A percentile compares a stretch with the other conserved stretches of the same genome.
These are phyloP conservation scores for Phaeosphaeriaceae sp. DNA, from an alignment of 2,329 filamentous ascomycete species.

Conservation along the genomic window DNA sequence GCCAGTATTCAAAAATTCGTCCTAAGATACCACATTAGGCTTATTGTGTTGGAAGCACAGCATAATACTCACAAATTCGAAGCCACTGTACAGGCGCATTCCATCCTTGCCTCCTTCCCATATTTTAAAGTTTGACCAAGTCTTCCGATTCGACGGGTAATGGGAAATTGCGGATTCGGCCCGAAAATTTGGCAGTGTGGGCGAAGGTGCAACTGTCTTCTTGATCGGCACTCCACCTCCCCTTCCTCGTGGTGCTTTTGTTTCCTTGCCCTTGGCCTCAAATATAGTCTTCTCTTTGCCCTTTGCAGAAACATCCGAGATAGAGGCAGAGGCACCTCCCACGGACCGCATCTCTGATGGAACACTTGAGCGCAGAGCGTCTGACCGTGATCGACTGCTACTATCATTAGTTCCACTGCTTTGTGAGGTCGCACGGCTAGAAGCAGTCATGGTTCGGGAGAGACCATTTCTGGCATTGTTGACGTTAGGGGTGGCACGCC, in stretches of 20 bases:
- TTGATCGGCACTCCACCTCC: conserved; percentile 49
- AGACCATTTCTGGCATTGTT: conserved; percentile 28
- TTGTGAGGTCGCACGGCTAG: conserved; percentile 37
- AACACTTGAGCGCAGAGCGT: conserved; percentile 31
- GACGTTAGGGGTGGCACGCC: conserved; percentile 30
- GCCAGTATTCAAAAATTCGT: conserved; percentile 48
- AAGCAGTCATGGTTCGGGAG: conserved; percentile 35
- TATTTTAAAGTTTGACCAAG: conserved; percentile 46
- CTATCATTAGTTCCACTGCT: conserved; percentile 37
- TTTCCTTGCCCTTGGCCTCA: conserved; percentile 46
- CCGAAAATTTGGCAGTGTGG: conserved; percentile 25
- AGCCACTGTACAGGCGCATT: conserved; percentile 45
- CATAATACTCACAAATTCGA: conserved; percentile 38
- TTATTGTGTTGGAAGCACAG: conserved; percentile 9
- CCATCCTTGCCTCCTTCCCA: conserved; percentile 42
- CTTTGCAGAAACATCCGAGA: conserved; percentile 37
- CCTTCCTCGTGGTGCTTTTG: conserved; percentile 46
- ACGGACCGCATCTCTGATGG: conserved; percentile 24
- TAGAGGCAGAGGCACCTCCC: conserved; percentile 27
- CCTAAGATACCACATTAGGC: conserved; percentile 26
- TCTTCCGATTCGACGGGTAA: conserved; percentile 30
- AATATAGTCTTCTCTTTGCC: conserved; percentile 44
- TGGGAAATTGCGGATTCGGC: conserved; percentile 32
- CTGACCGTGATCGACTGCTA: conserved; percentile 21
- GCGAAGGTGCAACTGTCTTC: conserved; percentile 20